These are phyloP conservation scores for Jacaranda copaia DNA, from an alignment of 257 asterid species.

Conservation along the genomic window DNA sequence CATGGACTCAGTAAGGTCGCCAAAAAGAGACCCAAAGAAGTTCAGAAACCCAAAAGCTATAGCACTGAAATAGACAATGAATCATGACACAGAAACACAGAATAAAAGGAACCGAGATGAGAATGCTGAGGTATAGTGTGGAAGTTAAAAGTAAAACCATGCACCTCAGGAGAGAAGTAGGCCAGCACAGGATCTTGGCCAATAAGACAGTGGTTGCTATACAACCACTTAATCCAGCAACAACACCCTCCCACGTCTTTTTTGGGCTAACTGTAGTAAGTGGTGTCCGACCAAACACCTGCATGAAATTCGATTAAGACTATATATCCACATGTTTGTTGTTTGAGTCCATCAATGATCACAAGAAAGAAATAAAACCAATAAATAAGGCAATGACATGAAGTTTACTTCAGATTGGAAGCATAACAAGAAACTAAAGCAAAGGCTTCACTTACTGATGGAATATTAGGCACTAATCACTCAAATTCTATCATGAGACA, in stretches of 20 bases:
- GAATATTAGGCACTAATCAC: constrained; percentile 20
- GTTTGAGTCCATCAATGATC: constrained; percentile 15
- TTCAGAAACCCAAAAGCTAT: constrained; percentile 80
- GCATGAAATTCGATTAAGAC: constrained; percentile 42
- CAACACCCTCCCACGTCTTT: constrained; percentile 99
- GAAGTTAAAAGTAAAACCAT: not conserved
- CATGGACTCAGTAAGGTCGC: constrained; percentile 94
- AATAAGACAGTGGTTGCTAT: constrained; percentile 72
- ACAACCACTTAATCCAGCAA: constrained; percentile 89
- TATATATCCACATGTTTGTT: constrained; percentile 25
- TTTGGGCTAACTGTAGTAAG: constrained; percentile 90
- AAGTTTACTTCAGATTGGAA: constrained; percentile 27
- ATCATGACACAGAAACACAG: not conserved
- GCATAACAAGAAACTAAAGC: constrained; percentile 1
- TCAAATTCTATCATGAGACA: not conserved
- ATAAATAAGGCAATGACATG: constrained; percentile 2
- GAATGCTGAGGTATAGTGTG: not conserved
- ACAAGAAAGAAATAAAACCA: not conserved
- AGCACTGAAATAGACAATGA: constrained; percentile 59
- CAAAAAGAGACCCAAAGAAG: constrained; percentile 93
- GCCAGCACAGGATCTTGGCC: constrained; percentile 81
- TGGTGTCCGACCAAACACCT: constrained; percentile 97
- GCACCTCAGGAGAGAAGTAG: constrained; percentile 74
- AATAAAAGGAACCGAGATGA: constrained; percentile 1
- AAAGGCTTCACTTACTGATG: not conserved